A percentile compares a stretch with the other conserved stretches of the same genome.
Conservation (phyloP, 106 monocot genomes). For the Allium fistulosum region DNA sequence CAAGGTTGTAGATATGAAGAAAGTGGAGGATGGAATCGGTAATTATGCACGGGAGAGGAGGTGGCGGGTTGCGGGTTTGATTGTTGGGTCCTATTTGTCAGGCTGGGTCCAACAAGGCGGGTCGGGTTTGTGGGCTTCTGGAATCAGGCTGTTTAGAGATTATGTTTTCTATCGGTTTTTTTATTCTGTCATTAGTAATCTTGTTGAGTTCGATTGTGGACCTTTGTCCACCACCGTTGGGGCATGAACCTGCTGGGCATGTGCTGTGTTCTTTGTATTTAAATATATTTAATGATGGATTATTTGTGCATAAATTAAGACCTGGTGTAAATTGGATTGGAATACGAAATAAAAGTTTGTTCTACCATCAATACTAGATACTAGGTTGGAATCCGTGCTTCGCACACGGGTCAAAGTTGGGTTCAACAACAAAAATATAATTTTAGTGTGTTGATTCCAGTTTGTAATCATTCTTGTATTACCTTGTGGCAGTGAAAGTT, state of each 20-base stretch:
- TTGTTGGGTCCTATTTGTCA: slow-evolving; percentile 21
- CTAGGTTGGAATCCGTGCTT: too few species aligned
- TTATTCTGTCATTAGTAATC: slow-evolving; percentile 6
- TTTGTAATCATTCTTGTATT: too few species aligned
- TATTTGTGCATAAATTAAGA: not conserved
- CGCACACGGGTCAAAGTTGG: too few species aligned
- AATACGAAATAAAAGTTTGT: too few species aligned
- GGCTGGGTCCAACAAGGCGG: slow-evolving; percentile 40
- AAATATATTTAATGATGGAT: not conserved
- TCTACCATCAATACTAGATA: too few species aligned
- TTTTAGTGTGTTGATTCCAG: too few species aligned
- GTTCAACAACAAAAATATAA: too few species aligned
- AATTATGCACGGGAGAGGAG: slow-evolving; percentile 28
- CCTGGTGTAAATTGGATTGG: too few species aligned
- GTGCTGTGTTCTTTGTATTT: not conserved
- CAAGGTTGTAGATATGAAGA: not conserved
- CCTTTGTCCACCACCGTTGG: not conserved
- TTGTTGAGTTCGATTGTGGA: slow-evolving; percentile 31
- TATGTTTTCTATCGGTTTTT: slow-evolving; percentile 32
- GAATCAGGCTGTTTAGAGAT: slow-evolving; percentile 24
- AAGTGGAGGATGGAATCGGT: not conserved
- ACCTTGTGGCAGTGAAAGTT: too few species aligned
- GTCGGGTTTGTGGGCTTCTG: slow-evolving; percentile 14
- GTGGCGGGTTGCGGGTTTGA: slow-evolving; percentile 25
- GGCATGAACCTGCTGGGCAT: not conserved